Percentiles rank a stretch among this genome's conserved stretches.
Conservation (phyloP, 129 eudicot genomes). For the Helichrysum umbraculigerum region DNA sequence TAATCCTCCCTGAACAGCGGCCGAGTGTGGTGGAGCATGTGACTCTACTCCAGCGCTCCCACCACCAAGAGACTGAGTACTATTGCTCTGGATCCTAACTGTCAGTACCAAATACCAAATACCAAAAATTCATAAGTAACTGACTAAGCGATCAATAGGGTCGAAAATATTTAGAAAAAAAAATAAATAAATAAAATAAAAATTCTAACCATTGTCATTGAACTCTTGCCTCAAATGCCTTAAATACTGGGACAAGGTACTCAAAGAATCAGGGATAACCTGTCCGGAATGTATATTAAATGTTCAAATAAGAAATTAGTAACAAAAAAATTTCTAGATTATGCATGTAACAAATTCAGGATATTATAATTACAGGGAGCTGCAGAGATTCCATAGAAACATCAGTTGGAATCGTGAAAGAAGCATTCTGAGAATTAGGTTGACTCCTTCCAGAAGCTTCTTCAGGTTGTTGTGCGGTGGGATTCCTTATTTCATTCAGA, state of each 20-base stretch:
- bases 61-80: conserved; percentile 32
- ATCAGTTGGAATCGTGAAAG: conserved; percentile 41
- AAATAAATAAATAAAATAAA: not conserved
- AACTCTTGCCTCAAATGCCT: conserved; percentile 72
- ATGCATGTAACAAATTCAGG: not conserved
- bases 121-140: conserved; percentile 21
- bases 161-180: conserved; percentile 4
- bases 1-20: conserved; percentile 45
- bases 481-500: conserved; percentile 46
- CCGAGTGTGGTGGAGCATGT: conserved; percentile 31
- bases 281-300: conserved; percentile 24
- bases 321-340: conserved; percentile 2
- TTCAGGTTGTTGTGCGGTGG: conserved; percentile 48
- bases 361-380: conserved; percentile 50
- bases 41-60: conserved; percentile 41
- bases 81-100: conserved; percentile 46
- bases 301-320: not conserved
- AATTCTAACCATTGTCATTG: conserved; percentile 51
- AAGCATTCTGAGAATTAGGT: conserved; percentile 32
- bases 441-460: conserved; percentile 46
- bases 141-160: not conserved
- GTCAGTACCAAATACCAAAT: conserved; percentile 39
- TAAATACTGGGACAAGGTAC: conserved; percentile 74
- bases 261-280: conserved; percentile 90
- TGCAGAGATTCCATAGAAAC: conserved; percentile 53